Evolutionary conservation across 495 filamentous ascomycete species (phyloP).

Genomic region (Xylaria cubensis): DNA sequence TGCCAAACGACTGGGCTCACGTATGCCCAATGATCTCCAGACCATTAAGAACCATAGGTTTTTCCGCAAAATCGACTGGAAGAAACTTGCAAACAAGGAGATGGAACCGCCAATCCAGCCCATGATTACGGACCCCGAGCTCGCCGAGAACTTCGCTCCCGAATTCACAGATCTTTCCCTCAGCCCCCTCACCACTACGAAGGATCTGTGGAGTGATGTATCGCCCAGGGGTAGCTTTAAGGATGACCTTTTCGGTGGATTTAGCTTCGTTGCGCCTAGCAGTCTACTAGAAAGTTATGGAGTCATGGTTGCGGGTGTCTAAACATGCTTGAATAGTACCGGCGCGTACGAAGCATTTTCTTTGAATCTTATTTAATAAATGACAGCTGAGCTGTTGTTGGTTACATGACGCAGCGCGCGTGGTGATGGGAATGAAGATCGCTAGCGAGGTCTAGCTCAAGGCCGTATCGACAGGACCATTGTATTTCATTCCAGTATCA

Average conservation of each 20-base stretch:
- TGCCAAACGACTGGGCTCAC: slow-evolving; percentile 81
- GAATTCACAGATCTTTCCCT: slow-evolving; percentile 88
- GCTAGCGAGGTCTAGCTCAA: not conserved
- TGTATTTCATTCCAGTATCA: not conserved
- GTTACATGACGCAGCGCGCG: not conserved
- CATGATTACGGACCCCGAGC: slow-evolving; percentile 89
- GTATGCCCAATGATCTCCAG: slow-evolving; percentile 84
- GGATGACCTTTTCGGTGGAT: slow-evolving; percentile 87
- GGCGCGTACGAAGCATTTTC: not conserved
- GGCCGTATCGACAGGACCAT: not conserved
- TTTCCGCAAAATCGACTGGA: slow-evolving; percentile 96
- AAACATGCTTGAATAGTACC: not conserved
- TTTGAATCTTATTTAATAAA: not conserved
- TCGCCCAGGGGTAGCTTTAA: slow-evolving; percentile 49
- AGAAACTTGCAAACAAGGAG: slow-evolving; percentile 76
- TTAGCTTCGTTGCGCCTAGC: slow-evolving; percentile 90
- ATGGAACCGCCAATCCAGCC: slow-evolving; percentile 86
- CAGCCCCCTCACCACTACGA: slow-evolving; percentile 66
- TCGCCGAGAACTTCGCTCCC: slow-evolving; percentile 90
- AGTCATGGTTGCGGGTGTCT: slow-evolving; percentile 29
- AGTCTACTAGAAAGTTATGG: slow-evolving; percentile 75
- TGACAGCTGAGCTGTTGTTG: not conserved
- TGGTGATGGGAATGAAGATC: not conserved
- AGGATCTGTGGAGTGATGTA: slow-evolving; percentile 40
- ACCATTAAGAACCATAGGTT: slow-evolving; percentile 93